Conservation (phyloP, 768 basidiomycete species). For the Leucogyrophana mollusca region DNA sequence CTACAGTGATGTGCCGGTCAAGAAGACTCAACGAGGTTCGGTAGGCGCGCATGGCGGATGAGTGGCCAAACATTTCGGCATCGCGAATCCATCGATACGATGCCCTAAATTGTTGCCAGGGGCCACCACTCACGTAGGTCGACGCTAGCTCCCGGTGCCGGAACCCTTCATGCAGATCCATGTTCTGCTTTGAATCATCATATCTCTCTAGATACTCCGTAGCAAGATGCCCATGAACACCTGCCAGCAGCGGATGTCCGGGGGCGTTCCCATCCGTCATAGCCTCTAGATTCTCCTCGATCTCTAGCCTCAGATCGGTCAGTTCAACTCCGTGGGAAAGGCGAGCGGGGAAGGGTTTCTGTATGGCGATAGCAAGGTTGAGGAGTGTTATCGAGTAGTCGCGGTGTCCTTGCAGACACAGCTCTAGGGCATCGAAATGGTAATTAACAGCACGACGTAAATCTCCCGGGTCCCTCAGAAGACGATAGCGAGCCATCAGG, state of each 20-base stretch:
- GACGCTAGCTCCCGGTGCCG: no score
- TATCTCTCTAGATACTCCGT: no score
- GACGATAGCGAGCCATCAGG: slow-evolving; percentile 24
- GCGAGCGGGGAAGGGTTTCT: slow-evolving; percentile 7
- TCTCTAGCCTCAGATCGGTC: background rate
- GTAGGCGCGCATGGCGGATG: slow-evolving; percentile 29
- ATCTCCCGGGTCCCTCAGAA: slow-evolving; percentile 17
- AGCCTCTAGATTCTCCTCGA: background rate
- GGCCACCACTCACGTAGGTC: no score
- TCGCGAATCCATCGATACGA: slow-evolving; percentile 22
- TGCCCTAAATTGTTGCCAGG: no score
- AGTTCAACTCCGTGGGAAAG: no score
- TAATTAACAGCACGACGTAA: slow-evolving; percentile 22
- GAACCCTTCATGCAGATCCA: no score
- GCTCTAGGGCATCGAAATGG: slow-evolving; percentile 26
- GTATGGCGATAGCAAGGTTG: slow-evolving; percentile 11
- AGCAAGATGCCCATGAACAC: no score
- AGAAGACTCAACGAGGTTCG: slow-evolving; percentile 23
- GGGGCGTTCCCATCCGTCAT: no score
- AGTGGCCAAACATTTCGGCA: slow-evolving; percentile 20
- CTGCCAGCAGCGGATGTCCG: no score
- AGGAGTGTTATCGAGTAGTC: slow-evolving; percentile 1
- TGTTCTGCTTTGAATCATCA: no score
- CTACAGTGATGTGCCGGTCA: slow-evolving; percentile 13
- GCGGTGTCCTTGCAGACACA: no score